Base-by-base conservation (phyloP, 768 basidiomycete species). In the Mrakia gelida region DNA sequence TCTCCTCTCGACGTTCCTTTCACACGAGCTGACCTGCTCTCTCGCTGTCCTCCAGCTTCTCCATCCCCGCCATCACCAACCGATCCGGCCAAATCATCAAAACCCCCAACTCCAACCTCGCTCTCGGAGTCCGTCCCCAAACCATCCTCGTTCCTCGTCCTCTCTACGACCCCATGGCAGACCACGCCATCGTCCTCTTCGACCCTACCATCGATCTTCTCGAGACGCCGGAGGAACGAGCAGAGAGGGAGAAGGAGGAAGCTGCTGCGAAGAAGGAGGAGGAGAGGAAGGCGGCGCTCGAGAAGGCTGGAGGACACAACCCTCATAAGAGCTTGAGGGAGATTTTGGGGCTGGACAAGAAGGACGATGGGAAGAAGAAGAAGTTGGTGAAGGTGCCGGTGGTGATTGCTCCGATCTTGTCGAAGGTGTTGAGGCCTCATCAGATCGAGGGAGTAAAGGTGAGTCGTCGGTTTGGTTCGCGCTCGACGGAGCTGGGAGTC, bases 361-460 rank as follows among this genome's bases (percentile, higher is more conserved):
- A 88, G 88, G 81, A 82, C 38, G 79, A 79, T 10, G 73, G 52
- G 0, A 91, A 91, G 82, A 87, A 88, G 79, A 87, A 88, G 75
- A 62, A n/a, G 21, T 21, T 86, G 28, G 86, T 88, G 21, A 98
- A 97, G 84, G 94, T 99, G 4, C 92, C 96, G 3, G 96, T 99
- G 16, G 97, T 99, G 56, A 97, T 99, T 62, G 96, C 98, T 83
- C 96, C 96, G 7, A 87, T 88, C 56, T 85, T 99, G 52, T 86
- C 88, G 49, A 96, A 93, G 83, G 92, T 96, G 26, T 88, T 99
- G 38, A 89, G 96, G 65, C 96, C 96, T 28, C 96, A 99, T 90
- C 96, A 99, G 84, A 90, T 99, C 34, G 97, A 98, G 84, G 96
- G 96, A 79, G 95, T 98, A 77, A 96, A 96, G 88, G 95, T 94